phyloP scores from a whole-genome alignment of 768 basidiomycete species.

The Amanita molliuscula region DNA sequence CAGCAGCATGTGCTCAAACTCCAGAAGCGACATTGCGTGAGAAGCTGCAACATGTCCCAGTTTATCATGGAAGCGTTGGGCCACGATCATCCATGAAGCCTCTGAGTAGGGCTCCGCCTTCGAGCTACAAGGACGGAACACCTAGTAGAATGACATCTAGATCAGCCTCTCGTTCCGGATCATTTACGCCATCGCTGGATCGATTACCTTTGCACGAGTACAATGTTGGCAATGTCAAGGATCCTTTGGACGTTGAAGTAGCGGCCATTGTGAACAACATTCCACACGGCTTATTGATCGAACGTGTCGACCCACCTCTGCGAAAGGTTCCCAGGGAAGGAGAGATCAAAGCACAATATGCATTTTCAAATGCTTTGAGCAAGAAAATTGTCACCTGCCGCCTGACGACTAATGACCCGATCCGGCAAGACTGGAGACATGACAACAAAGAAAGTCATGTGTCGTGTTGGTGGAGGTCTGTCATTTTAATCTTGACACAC shows the following conservation, averaged over 20 bases:
- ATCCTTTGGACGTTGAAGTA: constrained; percentile 79
- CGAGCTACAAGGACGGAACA: constrained; percentile 58
- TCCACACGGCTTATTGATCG: constrained; percentile 66
- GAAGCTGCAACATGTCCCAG: constrained; percentile 47
- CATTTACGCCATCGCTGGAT: constrained; percentile 50
- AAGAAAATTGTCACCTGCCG: constrained; percentile 72
- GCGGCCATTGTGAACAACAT: constrained; percentile 66
- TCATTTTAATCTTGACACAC: constrained; percentile 6
- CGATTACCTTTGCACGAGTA: constrained; percentile 50
- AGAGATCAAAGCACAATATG: constrained; percentile 75
- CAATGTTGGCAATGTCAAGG: constrained; percentile 50
- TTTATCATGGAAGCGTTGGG: constrained; percentile 35
- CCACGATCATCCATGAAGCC: constrained; percentile 30
- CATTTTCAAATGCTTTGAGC: constrained; percentile 63
- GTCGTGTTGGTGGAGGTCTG: constrained; percentile 79
- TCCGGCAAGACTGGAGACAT: constrained; percentile 36
- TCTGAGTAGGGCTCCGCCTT: constrained; percentile 49
- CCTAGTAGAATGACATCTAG: constrained; percentile 47
- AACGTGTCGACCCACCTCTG: constrained; percentile 74
- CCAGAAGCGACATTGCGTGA: constrained; percentile 55
- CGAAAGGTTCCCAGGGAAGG: constrained; percentile 54
- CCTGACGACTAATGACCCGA: constrained; percentile 68
- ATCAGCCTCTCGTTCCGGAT: constrained; percentile 54
- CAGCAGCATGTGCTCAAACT: constrained; percentile 49
- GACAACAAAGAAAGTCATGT: constrained; percentile 80